Conservation (phyloP, 805 yeast species). For the Saturnispora galanensis region DNA sequence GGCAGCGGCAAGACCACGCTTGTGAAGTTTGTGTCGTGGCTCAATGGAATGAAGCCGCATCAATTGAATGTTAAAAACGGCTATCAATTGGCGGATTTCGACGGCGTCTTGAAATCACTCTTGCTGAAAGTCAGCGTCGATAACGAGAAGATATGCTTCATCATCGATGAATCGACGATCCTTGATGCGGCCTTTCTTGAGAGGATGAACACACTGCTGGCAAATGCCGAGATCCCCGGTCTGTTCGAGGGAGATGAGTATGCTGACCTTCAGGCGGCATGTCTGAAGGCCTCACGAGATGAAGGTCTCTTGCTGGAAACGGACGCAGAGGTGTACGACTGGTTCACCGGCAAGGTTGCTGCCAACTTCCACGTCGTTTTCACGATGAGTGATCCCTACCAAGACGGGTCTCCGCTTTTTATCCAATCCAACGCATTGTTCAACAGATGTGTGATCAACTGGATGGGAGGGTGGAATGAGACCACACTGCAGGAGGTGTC, state of each 20-base stretch:
- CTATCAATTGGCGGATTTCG: constrained; percentile 58
- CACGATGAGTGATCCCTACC: constrained; percentile 50
- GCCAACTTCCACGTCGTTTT: constrained; percentile 75
- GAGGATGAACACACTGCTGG: constrained; percentile 85
- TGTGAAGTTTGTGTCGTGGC: constrained; percentile 82
- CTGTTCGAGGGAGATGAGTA: constrained; percentile 70
- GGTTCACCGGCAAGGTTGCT: constrained; percentile 66
- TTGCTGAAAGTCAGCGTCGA: constrained; percentile 40
- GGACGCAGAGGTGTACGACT: constrained; percentile 56
- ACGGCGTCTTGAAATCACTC: constrained; percentile 45
- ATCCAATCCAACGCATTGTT: constrained; percentile 80
- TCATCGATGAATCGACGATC: constrained; percentile 74
- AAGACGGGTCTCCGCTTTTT: constrained; percentile 31
- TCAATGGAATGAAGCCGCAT: constrained; percentile 59
- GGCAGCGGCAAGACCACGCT: constrained; percentile 75
- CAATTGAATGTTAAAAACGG: constrained; percentile 48
- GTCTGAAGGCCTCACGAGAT: constrained; percentile 46
- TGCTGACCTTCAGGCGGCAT: constrained; percentile 38
- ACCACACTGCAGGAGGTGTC: constrained; percentile 44
- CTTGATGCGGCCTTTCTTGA: constrained; percentile 73
- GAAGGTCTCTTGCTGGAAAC: constrained; percentile 59
- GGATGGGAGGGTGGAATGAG: constrained; percentile 80
- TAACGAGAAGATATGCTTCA: constrained; percentile 57
- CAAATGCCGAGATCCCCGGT: constrained; percentile 90
- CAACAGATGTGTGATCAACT: constrained; percentile 78